These are phyloP conservation scores for Penicillium bovifimosum DNA, from an alignment of 495 filamentous ascomycete species.

Conservation along the genomic window DNA sequence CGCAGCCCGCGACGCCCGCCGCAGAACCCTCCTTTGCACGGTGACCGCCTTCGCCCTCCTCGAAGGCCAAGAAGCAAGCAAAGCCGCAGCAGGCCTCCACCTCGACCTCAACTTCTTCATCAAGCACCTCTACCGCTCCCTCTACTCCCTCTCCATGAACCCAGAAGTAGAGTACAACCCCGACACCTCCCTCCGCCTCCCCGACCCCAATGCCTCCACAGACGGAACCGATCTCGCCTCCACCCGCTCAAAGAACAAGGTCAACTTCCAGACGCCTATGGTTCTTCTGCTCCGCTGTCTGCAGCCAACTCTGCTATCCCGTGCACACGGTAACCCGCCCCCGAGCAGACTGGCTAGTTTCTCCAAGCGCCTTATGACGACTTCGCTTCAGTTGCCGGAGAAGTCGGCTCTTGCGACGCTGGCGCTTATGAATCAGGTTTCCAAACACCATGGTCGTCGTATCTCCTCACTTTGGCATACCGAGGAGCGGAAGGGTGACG, in stretches of 20 bases:
- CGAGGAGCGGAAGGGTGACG: constrained; percentile 86
- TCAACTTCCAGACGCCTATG: constrained; percentile 90
- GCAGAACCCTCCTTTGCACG: constrained; percentile 88
- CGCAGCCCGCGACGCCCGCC: constrained; percentile 57
- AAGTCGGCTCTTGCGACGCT: constrained; percentile 76
- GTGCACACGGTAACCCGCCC: constrained; percentile 52
- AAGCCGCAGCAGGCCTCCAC: constrained; percentile 61
- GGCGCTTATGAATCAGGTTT: constrained; percentile 65
- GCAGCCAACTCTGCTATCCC: constrained; percentile 58
- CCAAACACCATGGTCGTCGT: constrained; percentile 64
- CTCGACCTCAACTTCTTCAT: constrained; percentile 94
- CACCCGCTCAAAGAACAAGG: constrained; percentile 48
- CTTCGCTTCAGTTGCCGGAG: constrained; percentile 80
- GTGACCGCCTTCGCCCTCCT: constrained; percentile 92
- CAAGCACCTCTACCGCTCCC: constrained; percentile 79
- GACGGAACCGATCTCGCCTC: constrained; percentile 17
- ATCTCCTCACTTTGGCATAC: constrained; percentile 72
- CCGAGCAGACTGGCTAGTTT: constrained; percentile 83
- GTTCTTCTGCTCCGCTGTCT: constrained; percentile 85
- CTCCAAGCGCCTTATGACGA: constrained; percentile 81
- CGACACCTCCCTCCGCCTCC: constrained; percentile 71
- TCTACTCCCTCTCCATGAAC: constrained; percentile 70
- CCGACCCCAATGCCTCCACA: constrained; percentile 57
- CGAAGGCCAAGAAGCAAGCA: constrained; percentile 72
- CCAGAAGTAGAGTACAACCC: constrained; percentile 78